These are phyloP conservation scores for Fusarium subglutinans DNA, from an alignment of 2,329 filamentous ascomycete species.

Conservation along the genomic window DNA sequence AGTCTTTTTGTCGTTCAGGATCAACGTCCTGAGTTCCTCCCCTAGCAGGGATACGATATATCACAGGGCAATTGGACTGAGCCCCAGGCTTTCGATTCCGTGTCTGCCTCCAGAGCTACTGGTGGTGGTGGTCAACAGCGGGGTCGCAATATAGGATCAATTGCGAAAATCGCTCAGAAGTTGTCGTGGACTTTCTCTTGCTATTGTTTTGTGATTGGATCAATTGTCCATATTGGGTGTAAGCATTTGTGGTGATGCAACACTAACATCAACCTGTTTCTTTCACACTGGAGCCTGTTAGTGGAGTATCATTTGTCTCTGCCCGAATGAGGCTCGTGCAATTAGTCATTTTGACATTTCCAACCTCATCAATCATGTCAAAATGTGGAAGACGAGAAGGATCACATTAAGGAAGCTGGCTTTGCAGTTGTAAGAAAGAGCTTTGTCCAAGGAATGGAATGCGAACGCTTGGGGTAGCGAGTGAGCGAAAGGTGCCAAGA, in stretches of 20 bases:
- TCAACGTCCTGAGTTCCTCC: too few relatives aligned
- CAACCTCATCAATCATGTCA: fast-evolving
- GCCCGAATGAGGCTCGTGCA: too few relatives aligned
- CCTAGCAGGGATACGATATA: too few relatives aligned
- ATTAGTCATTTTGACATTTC: fast-evolving
- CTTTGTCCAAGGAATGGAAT: not conserved
- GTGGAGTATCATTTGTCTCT: not conserved
- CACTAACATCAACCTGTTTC: not conserved
- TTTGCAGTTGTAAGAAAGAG: too few relatives aligned
- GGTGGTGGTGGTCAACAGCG: too few relatives aligned
- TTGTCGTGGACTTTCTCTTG: too few relatives aligned
- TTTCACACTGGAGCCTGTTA: not conserved
- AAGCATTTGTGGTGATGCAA: not conserved
- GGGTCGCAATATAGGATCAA: too few relatives aligned
- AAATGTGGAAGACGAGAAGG: not conserved
- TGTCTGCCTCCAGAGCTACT: too few relatives aligned
- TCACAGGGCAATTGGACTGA: too few relatives aligned
- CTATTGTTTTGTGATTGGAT: not conserved
- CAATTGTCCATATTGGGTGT: not conserved
- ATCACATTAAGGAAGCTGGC: not conserved
- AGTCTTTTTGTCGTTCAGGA: too few relatives aligned
- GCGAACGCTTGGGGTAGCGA: not conserved
- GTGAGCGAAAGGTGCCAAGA: not conserved
- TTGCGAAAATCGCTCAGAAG: too few relatives aligned
- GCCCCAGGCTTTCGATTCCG: too few relatives aligned